These are phyloP conservation scores for Monosporascus sp. DNA, from an alignment of 2,329 filamentous ascomycete species.

Conservation along the genomic window DNA sequence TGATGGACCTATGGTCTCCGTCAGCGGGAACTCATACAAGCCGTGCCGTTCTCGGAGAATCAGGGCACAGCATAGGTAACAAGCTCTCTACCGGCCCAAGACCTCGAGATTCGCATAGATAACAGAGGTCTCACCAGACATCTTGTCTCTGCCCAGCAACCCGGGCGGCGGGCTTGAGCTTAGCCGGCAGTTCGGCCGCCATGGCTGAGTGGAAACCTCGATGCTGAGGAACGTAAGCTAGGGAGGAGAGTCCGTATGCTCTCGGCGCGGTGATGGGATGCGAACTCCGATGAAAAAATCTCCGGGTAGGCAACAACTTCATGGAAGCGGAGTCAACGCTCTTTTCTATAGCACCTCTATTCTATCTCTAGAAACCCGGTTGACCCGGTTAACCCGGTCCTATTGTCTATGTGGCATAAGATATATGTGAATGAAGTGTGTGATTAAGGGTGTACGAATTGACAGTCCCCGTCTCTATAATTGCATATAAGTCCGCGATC, in stretches of 20 bases:
- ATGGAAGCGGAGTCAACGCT: constrained; percentile 11
- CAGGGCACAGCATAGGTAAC: background rate
- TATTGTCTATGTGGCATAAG: background rate
- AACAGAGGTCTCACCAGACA: constrained; percentile 39
- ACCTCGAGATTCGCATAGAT: too few relatives aligned
- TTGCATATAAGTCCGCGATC: background rate
- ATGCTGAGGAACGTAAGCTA: background rate
- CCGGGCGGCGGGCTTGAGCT: constrained; percentile 45
- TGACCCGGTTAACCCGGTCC: constrained; percentile 1
- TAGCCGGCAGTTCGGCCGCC: constrained; percentile 32
- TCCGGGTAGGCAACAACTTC: constrained; percentile 12
- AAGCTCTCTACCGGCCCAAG: background rate
- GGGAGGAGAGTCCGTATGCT: background rate
- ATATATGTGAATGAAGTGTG: background rate
- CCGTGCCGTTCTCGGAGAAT: background rate
- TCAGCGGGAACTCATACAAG: constrained; percentile 7
- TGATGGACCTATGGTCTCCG: constrained; percentile 47
- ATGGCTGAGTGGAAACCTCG: constrained; percentile 31
- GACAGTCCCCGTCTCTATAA: background rate
- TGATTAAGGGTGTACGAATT: background rate
- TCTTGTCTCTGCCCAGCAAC: constrained; percentile 46
- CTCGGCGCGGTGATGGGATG: background rate
- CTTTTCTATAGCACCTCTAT: background rate
- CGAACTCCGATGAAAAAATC: constrained; percentile 4
- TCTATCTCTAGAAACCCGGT: background rate